Percentiles rank a stretch among this genome's conserved stretches.
phyloP scores from a whole-genome alignment of 2,329 filamentous ascomycete species.

The Fusarium coicis region DNA sequence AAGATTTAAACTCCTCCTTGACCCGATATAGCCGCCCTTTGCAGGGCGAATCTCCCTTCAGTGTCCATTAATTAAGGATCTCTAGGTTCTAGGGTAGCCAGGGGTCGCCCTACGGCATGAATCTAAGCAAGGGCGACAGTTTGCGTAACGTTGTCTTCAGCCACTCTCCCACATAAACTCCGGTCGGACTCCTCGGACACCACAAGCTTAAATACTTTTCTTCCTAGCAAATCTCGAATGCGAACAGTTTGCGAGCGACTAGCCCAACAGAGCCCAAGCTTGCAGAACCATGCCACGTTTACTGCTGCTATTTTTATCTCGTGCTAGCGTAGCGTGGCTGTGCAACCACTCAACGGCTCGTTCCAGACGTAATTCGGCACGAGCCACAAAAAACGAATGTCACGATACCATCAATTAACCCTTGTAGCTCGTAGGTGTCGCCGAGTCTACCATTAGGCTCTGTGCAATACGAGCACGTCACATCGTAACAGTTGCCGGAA shows the following conservation, averaged over 20 bases:
- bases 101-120: background rate
- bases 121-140: background rate
- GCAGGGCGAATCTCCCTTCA: background rate
- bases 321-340: slow-evolving; percentile 10
- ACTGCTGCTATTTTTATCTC: slow-evolving; percentile 18
- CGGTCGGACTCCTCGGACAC: background rate
- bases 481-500: background rate
- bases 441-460: background rate
- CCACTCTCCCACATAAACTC: background rate
- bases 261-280: background rate
- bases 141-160: background rate
- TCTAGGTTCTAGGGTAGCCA: background rate
- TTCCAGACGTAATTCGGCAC: background rate
- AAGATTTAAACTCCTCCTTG: background rate
- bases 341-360: background rate
- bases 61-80: rapidly evolving
- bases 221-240: rapidly evolving
- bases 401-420: background rate
- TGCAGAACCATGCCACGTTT: background rate
- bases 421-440: background rate
- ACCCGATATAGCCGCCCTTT: rapidly evolving
- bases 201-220: background rate
- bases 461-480: background rate
- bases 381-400: background rate
- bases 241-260: background rate